These are phyloP conservation scores for Penicillium griseofulvum DNA, from an alignment of 2,329 filamentous ascomycete genomes.

Conservation along the genomic window DNA sequence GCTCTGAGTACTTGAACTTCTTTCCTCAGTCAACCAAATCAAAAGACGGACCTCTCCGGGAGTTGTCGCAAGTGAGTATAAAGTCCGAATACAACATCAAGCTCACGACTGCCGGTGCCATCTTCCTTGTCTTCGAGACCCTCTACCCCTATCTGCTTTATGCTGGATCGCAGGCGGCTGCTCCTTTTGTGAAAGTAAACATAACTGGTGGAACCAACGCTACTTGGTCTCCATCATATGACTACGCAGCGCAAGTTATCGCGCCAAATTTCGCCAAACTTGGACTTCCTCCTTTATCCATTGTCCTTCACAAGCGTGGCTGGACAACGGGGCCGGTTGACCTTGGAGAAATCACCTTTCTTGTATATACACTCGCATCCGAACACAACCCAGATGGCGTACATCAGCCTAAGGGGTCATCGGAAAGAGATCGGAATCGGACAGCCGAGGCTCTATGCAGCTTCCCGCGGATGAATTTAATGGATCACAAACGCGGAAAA, in stretches of 20 bases:
- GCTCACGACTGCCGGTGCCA: conserved; percentile 52
- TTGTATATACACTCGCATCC: conserved; percentile 43
- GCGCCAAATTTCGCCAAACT: conserved; percentile 52
- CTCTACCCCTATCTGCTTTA: conserved; percentile 59
- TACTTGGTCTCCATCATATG: conserved; percentile 53
- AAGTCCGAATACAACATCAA: conserved; percentile 41
- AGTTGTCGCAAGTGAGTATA: conserved; percentile 12
- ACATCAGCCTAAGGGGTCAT: neutral
- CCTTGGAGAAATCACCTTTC: conserved; percentile 52
- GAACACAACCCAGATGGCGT: neutral
- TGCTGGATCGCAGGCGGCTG: conserved; percentile 24
- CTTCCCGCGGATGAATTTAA: conserved; percentile 36
- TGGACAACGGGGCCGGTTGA: conserved; percentile 50
- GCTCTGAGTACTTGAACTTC: conserved; percentile 37
- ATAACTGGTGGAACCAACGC: conserved; percentile 61
- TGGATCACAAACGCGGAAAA: conserved; percentile 26
- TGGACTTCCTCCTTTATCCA: conserved; percentile 49
- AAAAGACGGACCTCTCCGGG: conserved; percentile 10
- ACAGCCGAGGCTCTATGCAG: neutral
- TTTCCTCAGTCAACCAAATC: conserved; percentile 19
- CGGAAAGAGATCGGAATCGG: neutral
- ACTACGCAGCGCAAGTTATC: conserved; percentile 57
- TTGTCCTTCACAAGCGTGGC: conserved; percentile 49
- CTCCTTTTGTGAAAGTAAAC: conserved; percentile 36
- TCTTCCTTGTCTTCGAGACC: conserved; percentile 58